Evolutionary conservation across 2,329 filamentous ascomycete genomes (phyloP).

Genomic region (Xylariaceae sp.): DNA sequence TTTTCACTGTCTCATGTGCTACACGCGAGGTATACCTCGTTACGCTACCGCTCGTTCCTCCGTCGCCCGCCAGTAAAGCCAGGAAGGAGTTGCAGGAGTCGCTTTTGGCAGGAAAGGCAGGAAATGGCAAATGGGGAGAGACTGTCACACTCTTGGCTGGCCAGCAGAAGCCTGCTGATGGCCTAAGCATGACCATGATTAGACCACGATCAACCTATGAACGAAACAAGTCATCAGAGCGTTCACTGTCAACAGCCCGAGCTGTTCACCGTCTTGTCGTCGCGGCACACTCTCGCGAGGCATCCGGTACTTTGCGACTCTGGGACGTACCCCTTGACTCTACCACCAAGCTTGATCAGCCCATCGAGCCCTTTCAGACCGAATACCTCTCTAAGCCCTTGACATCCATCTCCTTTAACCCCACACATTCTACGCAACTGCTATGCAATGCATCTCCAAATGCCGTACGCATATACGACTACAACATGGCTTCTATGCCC

Average conservation of each 20-base stretch:
- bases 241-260: slow-evolving; percentile 29
- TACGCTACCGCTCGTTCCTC: slow-evolving; percentile 56
- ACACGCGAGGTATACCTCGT: slow-evolving; percentile 53
- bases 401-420: slow-evolving; percentile 55
- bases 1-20: slow-evolving; percentile 56
- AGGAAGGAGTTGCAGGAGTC: slow-evolving; percentile 47
- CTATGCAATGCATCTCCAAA: slow-evolving; percentile 51
- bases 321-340: slow-evolving; percentile 53
- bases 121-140: slow-evolving; percentile 60
- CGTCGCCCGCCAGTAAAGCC: slow-evolving; percentile 54
- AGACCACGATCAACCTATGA: slow-evolving; percentile 35
- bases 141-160: slow-evolving; percentile 49
- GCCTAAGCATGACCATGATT: slow-evolving; percentile 50
- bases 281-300: slow-evolving; percentile 55
- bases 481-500: slow-evolving; percentile 47
- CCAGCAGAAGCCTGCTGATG: slow-evolving; percentile 48
- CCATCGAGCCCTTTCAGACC: slow-evolving; percentile 52
- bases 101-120: slow-evolving; percentile 49
- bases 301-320: slow-evolving; percentile 52
- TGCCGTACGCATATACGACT: slow-evolving; percentile 59
- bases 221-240: slow-evolving; percentile 37
- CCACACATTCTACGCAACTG: slow-evolving; percentile 53
- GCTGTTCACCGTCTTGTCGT: slow-evolving; percentile 45
- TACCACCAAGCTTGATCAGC: slow-evolving; percentile 32
- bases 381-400: slow-evolving; percentile 53